Conservation (phyloP, 768 basidiomycete genomes). For the Tephrocybe sp. region DNA sequence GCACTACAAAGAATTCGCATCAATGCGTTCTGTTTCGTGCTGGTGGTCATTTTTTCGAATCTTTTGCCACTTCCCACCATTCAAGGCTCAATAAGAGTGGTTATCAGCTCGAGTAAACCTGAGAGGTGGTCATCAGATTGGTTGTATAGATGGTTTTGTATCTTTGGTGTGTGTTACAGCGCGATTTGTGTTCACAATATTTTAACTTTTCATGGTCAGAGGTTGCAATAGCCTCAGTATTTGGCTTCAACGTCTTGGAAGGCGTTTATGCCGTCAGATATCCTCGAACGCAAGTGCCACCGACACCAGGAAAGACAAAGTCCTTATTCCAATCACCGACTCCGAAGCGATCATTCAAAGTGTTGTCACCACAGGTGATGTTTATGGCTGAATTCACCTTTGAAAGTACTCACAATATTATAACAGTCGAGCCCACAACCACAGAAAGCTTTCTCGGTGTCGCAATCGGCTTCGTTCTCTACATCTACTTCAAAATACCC, state of each 20-base stretch:
- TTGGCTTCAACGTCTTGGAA: conserved; percentile 42
- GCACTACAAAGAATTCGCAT: conserved; percentile 42
- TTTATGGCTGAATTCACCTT: neutral
- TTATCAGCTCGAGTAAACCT: conserved; percentile 21
- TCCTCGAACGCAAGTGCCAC: conserved; percentile 37
- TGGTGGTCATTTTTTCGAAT: conserved; percentile 34
- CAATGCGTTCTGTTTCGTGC: conserved; percentile 36
- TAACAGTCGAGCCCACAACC: conserved; percentile 39
- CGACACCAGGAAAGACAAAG: conserved; percentile 34
- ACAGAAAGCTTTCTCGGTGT: conserved; percentile 44
- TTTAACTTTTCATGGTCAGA: conserved; percentile 27
- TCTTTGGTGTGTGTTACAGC: conserved; percentile 31
- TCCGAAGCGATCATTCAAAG: conserved; percentile 34
- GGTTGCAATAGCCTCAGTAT: conserved; percentile 28
- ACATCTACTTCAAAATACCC: conserved; percentile 30
- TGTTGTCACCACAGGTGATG: conserved; percentile 42
- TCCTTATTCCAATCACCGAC: conserved; percentile 24
- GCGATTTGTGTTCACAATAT: neutral
- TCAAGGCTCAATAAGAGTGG: conserved; percentile 29
- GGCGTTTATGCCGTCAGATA: conserved; percentile 41
- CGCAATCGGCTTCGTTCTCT: conserved; percentile 34
- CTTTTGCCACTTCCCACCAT: conserved; percentile 41
- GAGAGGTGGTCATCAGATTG: conserved; percentile 34
- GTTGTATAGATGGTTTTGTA: conserved; percentile 38
- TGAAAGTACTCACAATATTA: neutral